Conservation (phyloP, 2,329 filamentous ascomycete species). For the Aschersonia sp. region DNA sequence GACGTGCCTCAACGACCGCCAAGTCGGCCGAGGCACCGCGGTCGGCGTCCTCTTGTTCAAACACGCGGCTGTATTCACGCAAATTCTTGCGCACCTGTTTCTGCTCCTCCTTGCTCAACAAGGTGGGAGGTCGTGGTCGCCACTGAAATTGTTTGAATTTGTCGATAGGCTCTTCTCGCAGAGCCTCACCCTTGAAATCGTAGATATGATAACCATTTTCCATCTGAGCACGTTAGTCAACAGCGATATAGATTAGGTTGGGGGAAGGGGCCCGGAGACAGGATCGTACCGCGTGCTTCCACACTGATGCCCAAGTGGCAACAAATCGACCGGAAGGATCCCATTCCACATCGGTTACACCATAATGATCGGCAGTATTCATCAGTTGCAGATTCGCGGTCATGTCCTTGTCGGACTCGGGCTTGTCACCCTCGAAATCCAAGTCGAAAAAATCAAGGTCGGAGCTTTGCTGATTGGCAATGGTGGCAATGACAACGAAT, state of each 20-base stretch:
- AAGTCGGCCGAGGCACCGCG: conserved; percentile 88
- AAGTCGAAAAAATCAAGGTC: conserved; percentile 97
- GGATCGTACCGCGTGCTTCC: conserved; percentile 79
- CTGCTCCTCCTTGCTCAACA: conserved; percentile 93
- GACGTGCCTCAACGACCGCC: conserved; percentile 79
- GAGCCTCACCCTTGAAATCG: conserved; percentile 81
- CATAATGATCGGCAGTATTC: conserved; percentile 90
- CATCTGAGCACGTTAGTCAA: conserved; percentile 46
- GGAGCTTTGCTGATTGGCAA: conserved; percentile 82
- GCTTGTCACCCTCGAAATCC: conserved; percentile 95
- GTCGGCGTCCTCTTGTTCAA: conserved; percentile 89
- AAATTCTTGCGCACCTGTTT: conserved; percentile 97
- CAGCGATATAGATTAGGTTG: background rate
- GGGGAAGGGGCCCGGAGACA: background rate
- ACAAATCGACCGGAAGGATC: conserved; percentile 92
- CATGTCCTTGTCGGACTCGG: conserved; percentile 83
- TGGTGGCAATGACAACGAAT: conserved; percentile 87
- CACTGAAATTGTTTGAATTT: conserved; percentile 97
- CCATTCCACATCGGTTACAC: conserved; percentile 96
- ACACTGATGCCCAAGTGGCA: conserved; percentile 81
- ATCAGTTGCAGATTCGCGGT: conserved; percentile 91
- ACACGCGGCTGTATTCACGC: conserved; percentile 85
- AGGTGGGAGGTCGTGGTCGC: conserved; percentile 81
- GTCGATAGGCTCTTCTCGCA: conserved; percentile 83
- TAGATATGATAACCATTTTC: conserved; percentile 98